Conservation (phyloP, 768 basidiomycete species). For the Solioccasus polychromus region DNA sequence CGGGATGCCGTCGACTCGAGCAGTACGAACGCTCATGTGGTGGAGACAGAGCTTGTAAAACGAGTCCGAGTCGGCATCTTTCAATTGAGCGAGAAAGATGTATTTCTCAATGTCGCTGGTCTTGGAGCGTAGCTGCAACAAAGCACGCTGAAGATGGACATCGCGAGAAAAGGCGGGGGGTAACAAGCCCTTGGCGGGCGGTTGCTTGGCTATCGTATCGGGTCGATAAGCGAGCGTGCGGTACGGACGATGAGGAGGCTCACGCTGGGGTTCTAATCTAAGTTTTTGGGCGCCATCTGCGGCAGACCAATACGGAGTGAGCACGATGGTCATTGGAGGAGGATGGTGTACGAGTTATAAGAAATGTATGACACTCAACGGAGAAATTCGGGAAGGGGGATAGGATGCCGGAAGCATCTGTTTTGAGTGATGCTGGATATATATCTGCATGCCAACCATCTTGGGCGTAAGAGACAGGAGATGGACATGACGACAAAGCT, state of each 20-base stretch:
- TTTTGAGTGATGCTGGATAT: neutral
- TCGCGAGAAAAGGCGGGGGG: slow-evolving; percentile 56
- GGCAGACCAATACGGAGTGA: slow-evolving; percentile 66
- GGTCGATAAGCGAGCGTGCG: slow-evolving; percentile 5
- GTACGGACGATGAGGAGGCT: neutral
- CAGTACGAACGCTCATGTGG: slow-evolving; percentile 49
- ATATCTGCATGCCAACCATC: slow-evolving; percentile 3
- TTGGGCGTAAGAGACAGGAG: neutral
- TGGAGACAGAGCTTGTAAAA: slow-evolving; percentile 77
- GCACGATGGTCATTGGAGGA: slow-evolving; percentile 51
- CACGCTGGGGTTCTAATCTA: slow-evolving; percentile 57
- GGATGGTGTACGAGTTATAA: neutral
- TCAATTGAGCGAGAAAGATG: slow-evolving; percentile 76
- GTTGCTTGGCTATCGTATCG: slow-evolving; percentile 36
- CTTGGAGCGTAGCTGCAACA: slow-evolving; percentile 74
- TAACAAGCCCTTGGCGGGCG: slow-evolving; percentile 51
- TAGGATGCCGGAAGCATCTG: neutral
- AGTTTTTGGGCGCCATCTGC: slow-evolving; percentile 67
- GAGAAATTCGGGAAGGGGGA: slow-evolving; percentile 9
- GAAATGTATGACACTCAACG: slow-evolving; percentile 3
- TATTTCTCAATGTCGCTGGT: slow-evolving; percentile 77
- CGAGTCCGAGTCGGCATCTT: slow-evolving; percentile 65
- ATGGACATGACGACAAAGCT: slow-evolving; percentile 1
- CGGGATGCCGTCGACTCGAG: neutral
- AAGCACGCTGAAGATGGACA: slow-evolving; percentile 56